A percentile compares a stretch with the other conserved stretches of the same genome.
phyloP scores from a whole-genome alignment of 805 yeast species.

The Zygosaccharomyces bisporus region DNA sequence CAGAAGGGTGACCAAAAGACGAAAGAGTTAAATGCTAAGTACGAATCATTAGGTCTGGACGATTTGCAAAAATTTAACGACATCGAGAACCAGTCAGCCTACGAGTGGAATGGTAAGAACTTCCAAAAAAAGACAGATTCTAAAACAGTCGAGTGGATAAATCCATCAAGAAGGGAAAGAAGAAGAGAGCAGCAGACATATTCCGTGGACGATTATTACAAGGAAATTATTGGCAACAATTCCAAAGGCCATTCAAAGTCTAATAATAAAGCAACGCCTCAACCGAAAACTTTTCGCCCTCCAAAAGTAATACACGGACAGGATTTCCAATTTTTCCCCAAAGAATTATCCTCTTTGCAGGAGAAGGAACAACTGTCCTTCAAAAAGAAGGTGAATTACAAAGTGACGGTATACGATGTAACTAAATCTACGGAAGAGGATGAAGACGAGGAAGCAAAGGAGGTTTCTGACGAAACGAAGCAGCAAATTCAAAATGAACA shows the following conservation, averaged over 20 bases:
- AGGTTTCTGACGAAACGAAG: conserved; percentile 21
- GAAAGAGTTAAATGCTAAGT: conserved; percentile 70
- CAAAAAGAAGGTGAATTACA: conserved; percentile 56
- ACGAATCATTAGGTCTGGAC: conserved; percentile 82
- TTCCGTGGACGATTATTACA: conserved; percentile 71
- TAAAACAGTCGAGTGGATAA: conserved; percentile 55
- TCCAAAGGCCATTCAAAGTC: conserved; percentile 23
- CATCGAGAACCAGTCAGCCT: conserved; percentile 74
- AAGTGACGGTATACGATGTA: conserved; percentile 56
- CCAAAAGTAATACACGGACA: conserved; percentile 63
- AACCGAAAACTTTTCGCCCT: conserved; percentile 47
- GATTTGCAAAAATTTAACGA: conserved; percentile 84
- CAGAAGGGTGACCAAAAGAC: conserved; percentile 81
- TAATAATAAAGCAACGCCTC: conserved; percentile 37
- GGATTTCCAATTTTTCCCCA: conserved; percentile 72
- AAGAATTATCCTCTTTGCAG: conserved; percentile 48
- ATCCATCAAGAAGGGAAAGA: conserved; percentile 56
- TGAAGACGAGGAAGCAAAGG: conserved; percentile 33
- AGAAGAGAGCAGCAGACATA: conserved; percentile 77
- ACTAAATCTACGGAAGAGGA: conserved; percentile 46
- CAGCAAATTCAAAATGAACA: conserved; percentile 40
- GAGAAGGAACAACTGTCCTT: conserved; percentile 63
- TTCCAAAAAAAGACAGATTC: conserved; percentile 40
- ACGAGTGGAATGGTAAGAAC: conserved; percentile 94
- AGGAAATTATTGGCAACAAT: conserved; percentile 50